phyloP scores from a whole-genome alignment of 352 stramenopile genomes.

The Phytopythium chamaehyphon region DNA sequence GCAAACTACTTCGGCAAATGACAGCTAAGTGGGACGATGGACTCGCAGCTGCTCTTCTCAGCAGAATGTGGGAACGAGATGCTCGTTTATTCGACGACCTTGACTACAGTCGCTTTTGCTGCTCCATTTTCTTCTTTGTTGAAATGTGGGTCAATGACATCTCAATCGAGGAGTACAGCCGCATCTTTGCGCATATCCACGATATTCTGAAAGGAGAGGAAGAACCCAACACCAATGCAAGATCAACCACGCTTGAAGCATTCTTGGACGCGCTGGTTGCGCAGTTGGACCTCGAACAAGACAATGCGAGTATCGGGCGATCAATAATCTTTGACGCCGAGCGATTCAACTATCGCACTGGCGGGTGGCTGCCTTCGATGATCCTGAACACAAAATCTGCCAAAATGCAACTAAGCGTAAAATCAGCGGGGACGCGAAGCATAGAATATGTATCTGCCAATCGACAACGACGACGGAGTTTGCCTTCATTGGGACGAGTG shows the following conservation, averaged over 20 bases:
- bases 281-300: constrained; percentile 24
- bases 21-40: constrained; percentile 37
- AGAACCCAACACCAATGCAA: constrained; percentile 11
- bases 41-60: constrained; percentile 18
- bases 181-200: constrained; percentile 31
- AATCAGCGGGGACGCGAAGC: not conserved
- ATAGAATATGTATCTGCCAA: not conserved
- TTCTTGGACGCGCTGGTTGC: constrained; percentile 27
- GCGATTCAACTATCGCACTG: constrained; percentile 28
- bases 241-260: constrained; percentile 30
- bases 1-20: constrained; percentile 33
- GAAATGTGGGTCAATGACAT: constrained; percentile 48
- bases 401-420: not conserved
- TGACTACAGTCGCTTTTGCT: constrained; percentile 39
- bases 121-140: constrained; percentile 42
- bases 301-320: constrained; percentile 34
- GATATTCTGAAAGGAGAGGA: constrained; percentile 15
- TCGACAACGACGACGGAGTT: not conserved
- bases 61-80: constrained; percentile 31
- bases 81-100: constrained; percentile 17
- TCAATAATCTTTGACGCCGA: constrained; percentile 34
- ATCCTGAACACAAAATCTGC: not conserved
- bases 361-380: constrained; percentile 1
- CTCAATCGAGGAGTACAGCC: constrained; percentile 27
- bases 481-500: not conserved